A percentile compares a stretch with the other conserved stretches of the same genome.
Conservation (phyloP, 106 monocot species). For the Dactylorhiza incarnata region DNA sequence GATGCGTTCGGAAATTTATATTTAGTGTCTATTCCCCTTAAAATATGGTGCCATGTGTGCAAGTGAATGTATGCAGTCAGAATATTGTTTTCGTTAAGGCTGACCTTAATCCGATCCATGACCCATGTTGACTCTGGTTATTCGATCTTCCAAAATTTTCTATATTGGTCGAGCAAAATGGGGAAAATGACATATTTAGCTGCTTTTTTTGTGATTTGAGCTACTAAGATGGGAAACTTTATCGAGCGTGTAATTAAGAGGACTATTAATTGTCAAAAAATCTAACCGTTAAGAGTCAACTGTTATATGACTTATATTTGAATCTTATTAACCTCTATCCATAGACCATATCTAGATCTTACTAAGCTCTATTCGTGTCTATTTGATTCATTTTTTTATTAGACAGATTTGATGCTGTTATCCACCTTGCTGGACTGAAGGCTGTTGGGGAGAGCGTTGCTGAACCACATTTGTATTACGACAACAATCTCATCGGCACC, state of each 20-base stretch:
- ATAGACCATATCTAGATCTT: too few species aligned
- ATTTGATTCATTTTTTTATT: background rate
- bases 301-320: too few species aligned
- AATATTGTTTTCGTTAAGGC: background rate
- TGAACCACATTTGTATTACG: slow-evolving; percentile 66
- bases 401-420: slow-evolving; percentile 41
- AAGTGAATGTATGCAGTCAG: background rate
- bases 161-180: too few species aligned
- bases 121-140: background rate
- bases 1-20: background rate
- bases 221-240: too few species aligned
- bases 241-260: too few species aligned
- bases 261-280: background rate
- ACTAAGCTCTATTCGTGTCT: too few species aligned
- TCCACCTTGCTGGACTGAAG: slow-evolving; percentile 46
- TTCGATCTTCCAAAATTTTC: background rate
- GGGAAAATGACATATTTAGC: too few species aligned
- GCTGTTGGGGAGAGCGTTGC: slow-evolving; percentile 56
- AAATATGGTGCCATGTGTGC: background rate
- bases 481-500: slow-evolving; percentile 72
- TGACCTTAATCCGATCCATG: background rate
- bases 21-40: background rate
- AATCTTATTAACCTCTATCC: too few species aligned
- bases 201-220: too few species aligned
- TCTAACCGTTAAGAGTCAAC: background rate